Evolutionary conservation across 2,329 filamentous ascomycete genomes (phyloP), one percentile per base, ranked within the genome.

Genomic region (Mycocentrospora acerina): DNA sequence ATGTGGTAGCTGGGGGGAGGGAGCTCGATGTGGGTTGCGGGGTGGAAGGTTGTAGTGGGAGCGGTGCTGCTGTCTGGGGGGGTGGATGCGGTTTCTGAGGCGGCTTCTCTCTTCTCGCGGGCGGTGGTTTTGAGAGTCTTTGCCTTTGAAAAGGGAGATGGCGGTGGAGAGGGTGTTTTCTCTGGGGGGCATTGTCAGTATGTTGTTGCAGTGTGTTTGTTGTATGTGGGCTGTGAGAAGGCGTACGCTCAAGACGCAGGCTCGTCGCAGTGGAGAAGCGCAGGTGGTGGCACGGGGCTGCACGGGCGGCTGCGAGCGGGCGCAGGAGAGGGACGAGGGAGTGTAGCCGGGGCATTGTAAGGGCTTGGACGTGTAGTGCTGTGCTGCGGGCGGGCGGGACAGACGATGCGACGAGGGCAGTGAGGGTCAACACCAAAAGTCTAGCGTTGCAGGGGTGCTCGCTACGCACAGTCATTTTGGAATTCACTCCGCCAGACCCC

Each of bases 1-100:
- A 97, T 77, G 56, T 83, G 77, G 73, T 90, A 95, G 9, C 80
- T 77, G 8, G 57, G 53, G 12, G 63, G 57, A 1, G 55, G 42
- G 12, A 58, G 49, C 10, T 46, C 29, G 29, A 27, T 39, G 8
- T 41, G 38, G 22, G 40, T 29, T 29, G 46, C 44, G 19, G 40
- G 31, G 13, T 41, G 24, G 29, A 38, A 37, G 43, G 39, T 30
- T n/a, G 45, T 36, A 26, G 44, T 38, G 29, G 17, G 24, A 24
- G 41, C 24, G 31, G n/a, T n/a, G n/a, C 19, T 26, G 30, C 29
- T 14, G 30, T n/a, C n/a, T n/a, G n/a, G 11, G n/a, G 44, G 19
- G n/a, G 24, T 29, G 9, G 22, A 7, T 34, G 40, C 15, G 39
- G 18, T n/a, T n/a, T n/a, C n/a, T n/a, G n/a, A 11, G 11, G 19